Base-by-base conservation (phyloP, 306 rosid genomes). In the Malus fusca region DNA sequence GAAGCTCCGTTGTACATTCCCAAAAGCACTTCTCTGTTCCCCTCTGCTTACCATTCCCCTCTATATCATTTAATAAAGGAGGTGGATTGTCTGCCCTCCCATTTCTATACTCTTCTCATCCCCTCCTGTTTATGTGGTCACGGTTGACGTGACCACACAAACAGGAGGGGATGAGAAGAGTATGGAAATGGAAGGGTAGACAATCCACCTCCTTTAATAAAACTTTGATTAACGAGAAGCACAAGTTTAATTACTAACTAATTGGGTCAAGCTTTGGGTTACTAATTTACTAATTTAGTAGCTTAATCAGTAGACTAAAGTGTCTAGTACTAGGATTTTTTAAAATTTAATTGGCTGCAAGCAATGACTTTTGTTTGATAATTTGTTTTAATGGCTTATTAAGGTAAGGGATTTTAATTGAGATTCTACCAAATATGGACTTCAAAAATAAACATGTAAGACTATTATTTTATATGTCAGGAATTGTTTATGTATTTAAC, bases 1-100 rank as follows among this genome's bases (percentile, higher is more conserved):
- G 86, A 79, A 74, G 44, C 33, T 66, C 58, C 60, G 1, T 52
- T 42, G 62, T 68, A 72, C 72, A 56, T 69, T 71, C 67, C 56
- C 72, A 52, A 42, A 81, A 43, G 87, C 74, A 79, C 87, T 68
- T 76, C 65, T 71, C 75, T 74, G 81, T 69, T 78, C 51, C 59
- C 19, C 74, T 6, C 26, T 22, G 64, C 64, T 31, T 37, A 42
- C 55, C 42, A 75, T 66, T 76, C 65, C 80, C 67, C 73, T 64
- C 23, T 12, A 21, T 31, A 26, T 4, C 13, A 69, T 9, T 35
- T 61, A 42, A 22, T 25, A 26, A 15, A 33, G n/a, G n/a, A n/a
- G n/a, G n/a, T n/a, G n/a, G n/a, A n/a, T n/a, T n/a, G n/a, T n/a
- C n/a, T n/a, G n/a, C n/a, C n/a, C n/a, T n/a, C n/a, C n/a, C n/a